Evolutionary conservation across 164 flowering plant species (phyloP), one percentile per base, ranked within the genome.

Genomic region (Berberis vulgaris): DNA sequence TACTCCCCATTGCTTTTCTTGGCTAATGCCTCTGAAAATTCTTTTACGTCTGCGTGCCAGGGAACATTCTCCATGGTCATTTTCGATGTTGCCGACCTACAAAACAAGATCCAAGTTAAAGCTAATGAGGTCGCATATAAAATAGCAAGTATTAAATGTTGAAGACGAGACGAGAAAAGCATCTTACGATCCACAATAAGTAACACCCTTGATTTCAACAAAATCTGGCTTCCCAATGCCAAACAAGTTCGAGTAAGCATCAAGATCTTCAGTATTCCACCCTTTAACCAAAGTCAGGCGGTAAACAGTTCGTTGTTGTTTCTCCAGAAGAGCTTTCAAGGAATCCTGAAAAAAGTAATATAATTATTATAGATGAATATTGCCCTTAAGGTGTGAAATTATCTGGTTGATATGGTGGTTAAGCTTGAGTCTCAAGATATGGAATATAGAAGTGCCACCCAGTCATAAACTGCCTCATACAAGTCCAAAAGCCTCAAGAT

Each of bases 41-140:
- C 87, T 75, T 86, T 91, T 42, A 91, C 98, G 64, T 95, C 99
- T 68, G 90, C 2, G 73, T 89, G 99, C 97, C 97, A 95, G 1
- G 99, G 99, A 45, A 95, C 99, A 76, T 95, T 95, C 78, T 95
- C 96, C 99, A 95, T 95, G 4, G 99, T 95, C 74, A 95, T 67
- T 75, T 91, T 95, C 65, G 99, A 95, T 44, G 99, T 88, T 9
- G 97, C 89, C 63, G 99, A 79, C 64, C 99, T 94, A 80, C 50
- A 40, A 67, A 26, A 57, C 44, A 46, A 38, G 45, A 55, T 58
- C 26, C 43, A 43, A 6, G 54, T 40, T 43, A 63, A 45, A 41
- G 46, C 1, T 61, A 63, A 40, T 41, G 11, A 47, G 50, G 2
- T 12, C 9, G 5, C 47, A 46, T 49, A 68, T n/a, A 43, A 41